Conservation (phyloP, 2,329 filamentous ascomycete species). For the Ophiosphaerella herpotricha region DNA sequence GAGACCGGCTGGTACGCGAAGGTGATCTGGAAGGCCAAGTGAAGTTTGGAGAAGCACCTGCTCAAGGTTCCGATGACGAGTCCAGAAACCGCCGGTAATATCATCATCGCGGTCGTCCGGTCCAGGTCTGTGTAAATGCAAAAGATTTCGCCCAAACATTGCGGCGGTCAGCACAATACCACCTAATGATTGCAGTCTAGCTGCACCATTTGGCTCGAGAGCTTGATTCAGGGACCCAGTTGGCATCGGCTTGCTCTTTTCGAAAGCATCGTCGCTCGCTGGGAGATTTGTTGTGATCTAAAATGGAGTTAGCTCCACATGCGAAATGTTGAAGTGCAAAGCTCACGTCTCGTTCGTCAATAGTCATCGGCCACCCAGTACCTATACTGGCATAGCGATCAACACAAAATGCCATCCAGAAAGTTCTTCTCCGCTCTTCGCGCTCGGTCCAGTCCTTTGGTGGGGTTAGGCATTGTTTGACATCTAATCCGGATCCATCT, state of each 20-base stretch:
- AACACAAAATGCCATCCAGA: conserved; percentile 91
- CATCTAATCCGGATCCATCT: conserved; percentile 80
- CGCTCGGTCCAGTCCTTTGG: conserved; percentile 92
- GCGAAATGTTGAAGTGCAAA: background rate
- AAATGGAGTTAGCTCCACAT: conserved; percentile 9
- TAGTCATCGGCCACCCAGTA: conserved; percentile 93
- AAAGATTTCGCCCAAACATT: conserved; percentile 86
- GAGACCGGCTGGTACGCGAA: conserved; percentile 79
- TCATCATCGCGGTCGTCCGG: conserved; percentile 81
- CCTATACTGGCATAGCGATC: conserved; percentile 95
- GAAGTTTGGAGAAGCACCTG: conserved; percentile 87
- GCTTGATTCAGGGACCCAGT: conserved; percentile 72
- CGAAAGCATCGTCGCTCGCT: conserved; percentile 80
- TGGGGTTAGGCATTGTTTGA: conserved; percentile 87
- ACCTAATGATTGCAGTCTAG: conserved; percentile 75
- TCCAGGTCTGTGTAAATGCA: conserved; percentile 87
- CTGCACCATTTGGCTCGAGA: conserved; percentile 71
- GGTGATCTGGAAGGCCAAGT: conserved; percentile 76
- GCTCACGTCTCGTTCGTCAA: conserved; percentile 82
- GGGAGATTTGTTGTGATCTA: conserved; percentile 83
- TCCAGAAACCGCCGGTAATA: conserved; percentile 94
- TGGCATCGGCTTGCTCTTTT: conserved; percentile 75
- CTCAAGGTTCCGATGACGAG: conserved; percentile 85
- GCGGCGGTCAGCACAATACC: conserved; percentile 84
- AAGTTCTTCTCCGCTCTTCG: conserved; percentile 88